Evolutionary conservation across 176 grass and related monocot species (phyloP), one percentile per base, ranked within the genome.

Genomic region (Carex littledalei): DNA sequence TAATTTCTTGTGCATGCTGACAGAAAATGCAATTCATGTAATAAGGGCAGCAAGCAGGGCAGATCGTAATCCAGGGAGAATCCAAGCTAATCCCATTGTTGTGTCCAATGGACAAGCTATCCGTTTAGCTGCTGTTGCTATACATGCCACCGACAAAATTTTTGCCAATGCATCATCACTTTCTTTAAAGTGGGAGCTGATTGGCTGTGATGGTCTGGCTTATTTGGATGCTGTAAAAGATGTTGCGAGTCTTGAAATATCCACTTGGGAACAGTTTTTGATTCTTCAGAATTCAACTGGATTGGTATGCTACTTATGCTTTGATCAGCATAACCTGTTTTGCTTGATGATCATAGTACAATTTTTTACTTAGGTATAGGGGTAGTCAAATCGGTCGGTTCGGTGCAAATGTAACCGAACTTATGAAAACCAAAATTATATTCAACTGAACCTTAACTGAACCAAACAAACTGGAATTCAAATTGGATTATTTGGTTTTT

Each of bases 121-220:
- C 58, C 95, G 95, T 58, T 84, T 94, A 78, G 88, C 92, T 89
- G 91, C 93, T 94, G 88, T 69, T 75, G 84, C 86, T 84, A 81
- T 94, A 79, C 92, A 98, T 90, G 86, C 8, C 59, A 89, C 82
- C 67, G 86, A 88, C 81, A 93, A 79, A 88, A 58, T 80, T 90
- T 98, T 98, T 87, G 88, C 91, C 49, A 98, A 98, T 86, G 94
- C 95, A 15, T 98, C 95, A 52, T 98, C 95, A 82, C 95, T 98
- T 91, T 86, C 16, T 75, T 77, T 98, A 86, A 91, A 85, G 63
- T 98, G 95, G 95, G 85, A 98, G 84, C 76, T 90, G 35, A 89
- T 84, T 85, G 92, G 71, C 81, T 98, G 93, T 88, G 91, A 94
- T 90, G 88, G 84, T 43, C 85, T 93, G 62, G 92, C 91, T 82